phyloP scores from a whole-genome alignment of 2,329 filamentous ascomycete genomes.

The Penicillium sp. region DNA sequence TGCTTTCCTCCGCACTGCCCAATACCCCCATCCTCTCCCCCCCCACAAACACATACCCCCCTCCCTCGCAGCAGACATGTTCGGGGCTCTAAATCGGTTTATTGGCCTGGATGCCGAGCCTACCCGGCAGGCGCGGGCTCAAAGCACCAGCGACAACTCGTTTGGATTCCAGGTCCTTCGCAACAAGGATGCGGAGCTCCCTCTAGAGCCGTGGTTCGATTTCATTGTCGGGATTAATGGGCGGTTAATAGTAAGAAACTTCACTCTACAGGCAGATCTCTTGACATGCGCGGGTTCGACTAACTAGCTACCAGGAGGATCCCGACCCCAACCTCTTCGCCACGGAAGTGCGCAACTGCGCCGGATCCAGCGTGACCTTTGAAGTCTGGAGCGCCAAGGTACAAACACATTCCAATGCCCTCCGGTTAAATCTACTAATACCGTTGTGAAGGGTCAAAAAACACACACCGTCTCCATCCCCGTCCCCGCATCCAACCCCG shows the following conservation, averaged over 20 bases:
- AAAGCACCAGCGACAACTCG: conserved; percentile 51
- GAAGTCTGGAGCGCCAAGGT: conserved; percentile 93
- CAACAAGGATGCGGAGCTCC: conserved; percentile 71
- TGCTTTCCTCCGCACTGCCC: too few species aligned
- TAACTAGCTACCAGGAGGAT: too few species aligned
- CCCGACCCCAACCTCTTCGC: conserved; percentile 77
- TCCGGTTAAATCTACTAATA: too few species aligned
- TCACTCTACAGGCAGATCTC: too few species aligned
- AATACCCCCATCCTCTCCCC: too few species aligned
- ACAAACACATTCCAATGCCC: too few species aligned
- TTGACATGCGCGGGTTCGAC: too few species aligned
- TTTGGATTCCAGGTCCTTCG: conserved; percentile 91
- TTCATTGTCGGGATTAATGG: conserved; percentile 96
- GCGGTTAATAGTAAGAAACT: conserved; percentile 71
- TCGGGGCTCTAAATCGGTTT: conserved; percentile 89
- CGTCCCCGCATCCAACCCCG: conserved; percentile 59
- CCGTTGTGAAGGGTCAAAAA: conserved; percentile 86
- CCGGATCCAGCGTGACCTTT: conserved; percentile 70
- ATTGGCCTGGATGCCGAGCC: conserved; percentile 84
- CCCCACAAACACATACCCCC: too few species aligned
- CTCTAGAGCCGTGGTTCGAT: conserved; percentile 95
- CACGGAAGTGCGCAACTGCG: conserved; percentile 89
- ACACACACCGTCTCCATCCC: conserved; percentile 68
- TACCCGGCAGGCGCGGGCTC: conserved; percentile 47
- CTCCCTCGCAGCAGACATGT: too few species aligned